Evolutionary conservation across 1,284 basidiomycete genomes (phyloP).

Genomic region (Leccinum fuscescens): DNA sequence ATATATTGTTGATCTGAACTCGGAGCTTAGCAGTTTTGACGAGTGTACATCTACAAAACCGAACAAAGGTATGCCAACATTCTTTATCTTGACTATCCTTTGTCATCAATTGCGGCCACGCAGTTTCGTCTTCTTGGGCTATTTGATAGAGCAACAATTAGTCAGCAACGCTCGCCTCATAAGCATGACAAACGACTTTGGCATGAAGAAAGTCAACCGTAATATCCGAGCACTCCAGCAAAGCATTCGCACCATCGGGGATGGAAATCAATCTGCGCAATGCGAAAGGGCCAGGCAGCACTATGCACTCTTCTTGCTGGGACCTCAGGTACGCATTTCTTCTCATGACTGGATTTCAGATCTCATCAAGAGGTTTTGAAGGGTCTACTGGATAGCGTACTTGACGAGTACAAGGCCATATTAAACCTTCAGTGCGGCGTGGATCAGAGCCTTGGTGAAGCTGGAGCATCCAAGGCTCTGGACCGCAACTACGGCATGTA

Average conservation of each 20-base stretch:
- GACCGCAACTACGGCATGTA: slow-evolving; percentile 78
- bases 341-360: not conserved
- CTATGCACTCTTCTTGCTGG: slow-evolving; percentile 74
- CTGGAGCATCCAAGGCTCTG: slow-evolving; percentile 48
- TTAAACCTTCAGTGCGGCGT: slow-evolving; percentile 85
- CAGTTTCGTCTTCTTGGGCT: slow-evolving; percentile 85
- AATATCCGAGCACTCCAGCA: slow-evolving; percentile 94
- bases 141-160: slow-evolving; percentile 82
- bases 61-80: slow-evolving; percentile 61
- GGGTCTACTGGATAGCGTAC: slow-evolving; percentile 74
- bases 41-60: slow-evolving; percentile 57
- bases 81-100: slow-evolving; percentile 5
- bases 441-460: slow-evolving; percentile 54
- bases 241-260: slow-evolving; percentile 79
- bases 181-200: slow-evolving; percentile 70
- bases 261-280: slow-evolving; percentile 59
- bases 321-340: slow-evolving; percentile 62
- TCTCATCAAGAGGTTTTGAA: slow-evolving; percentile 31
- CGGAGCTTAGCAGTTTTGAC: slow-evolving; percentile 76
- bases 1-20: slow-evolving; percentile 86
- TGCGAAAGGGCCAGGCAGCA: slow-evolving; percentile 79
- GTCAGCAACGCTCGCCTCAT: slow-evolving; percentile 76
- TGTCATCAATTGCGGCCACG: slow-evolving; percentile 2
- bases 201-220: slow-evolving; percentile 85
- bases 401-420: slow-evolving; percentile 91